Evolutionary conservation across 129 eudicot genomes (phyloP).

Genomic region (Rutidosis leptorrhynchoides): DNA sequence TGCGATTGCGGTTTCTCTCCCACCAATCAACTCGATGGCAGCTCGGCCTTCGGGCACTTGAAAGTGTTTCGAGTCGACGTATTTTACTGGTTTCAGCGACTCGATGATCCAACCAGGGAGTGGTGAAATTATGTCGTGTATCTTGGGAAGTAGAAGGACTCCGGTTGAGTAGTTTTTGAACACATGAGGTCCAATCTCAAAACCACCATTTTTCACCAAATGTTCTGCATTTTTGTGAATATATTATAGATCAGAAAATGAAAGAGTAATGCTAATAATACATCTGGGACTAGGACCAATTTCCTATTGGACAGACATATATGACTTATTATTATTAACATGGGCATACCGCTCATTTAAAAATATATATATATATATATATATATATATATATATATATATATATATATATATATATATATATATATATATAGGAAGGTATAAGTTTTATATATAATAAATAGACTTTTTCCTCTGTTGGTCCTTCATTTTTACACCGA

Average conservation of each 20-base stretch:
- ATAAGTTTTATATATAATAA: too few relatives aligned
- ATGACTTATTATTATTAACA: too few relatives aligned
- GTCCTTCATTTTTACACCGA: too few relatives aligned
- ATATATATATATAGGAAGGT: too few relatives aligned
- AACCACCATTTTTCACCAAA: constrained; percentile 74
- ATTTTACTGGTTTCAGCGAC: constrained; percentile 58
- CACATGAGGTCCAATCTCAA: constrained; percentile 69
- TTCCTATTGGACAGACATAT: too few relatives aligned
- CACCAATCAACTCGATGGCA: constrained; percentile 67
- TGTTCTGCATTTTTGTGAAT: constrained; percentile 43
- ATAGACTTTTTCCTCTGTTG: too few relatives aligned
- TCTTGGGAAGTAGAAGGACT: constrained; percentile 58
- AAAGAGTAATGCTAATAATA: background rate
- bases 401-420: too few relatives aligned
- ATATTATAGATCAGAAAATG: background rate
- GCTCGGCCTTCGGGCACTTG: constrained; percentile 55
- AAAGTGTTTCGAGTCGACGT: constrained; percentile 70
- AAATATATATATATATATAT: too few relatives aligned
- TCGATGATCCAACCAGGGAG: constrained; percentile 71
- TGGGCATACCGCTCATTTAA: too few relatives aligned
- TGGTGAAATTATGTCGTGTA: constrained; percentile 47
- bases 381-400: too few relatives aligned
- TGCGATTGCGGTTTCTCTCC: constrained; percentile 66
- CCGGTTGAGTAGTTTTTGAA: constrained; percentile 74
- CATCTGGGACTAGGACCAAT: too few relatives aligned